phyloP scores from a whole-genome alignment of 345 rosid species.

The Limnanthes douglasii region DNA sequence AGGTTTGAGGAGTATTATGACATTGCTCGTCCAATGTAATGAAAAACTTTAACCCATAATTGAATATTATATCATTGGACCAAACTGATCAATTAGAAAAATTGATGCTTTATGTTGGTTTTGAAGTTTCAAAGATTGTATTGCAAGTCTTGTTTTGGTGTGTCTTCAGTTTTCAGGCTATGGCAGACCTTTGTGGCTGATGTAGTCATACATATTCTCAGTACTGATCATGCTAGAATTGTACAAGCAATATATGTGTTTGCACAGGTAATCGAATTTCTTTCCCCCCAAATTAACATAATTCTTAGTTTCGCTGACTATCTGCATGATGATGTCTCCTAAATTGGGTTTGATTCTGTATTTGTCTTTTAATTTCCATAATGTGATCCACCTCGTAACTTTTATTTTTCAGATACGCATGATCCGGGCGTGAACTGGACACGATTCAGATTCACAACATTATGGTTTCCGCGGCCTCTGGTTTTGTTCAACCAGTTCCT shows the following conservation, averaged over 20 bases:
- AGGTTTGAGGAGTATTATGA: slow-evolving; percentile 60
- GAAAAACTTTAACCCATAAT: background rate
- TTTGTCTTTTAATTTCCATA: background rate
- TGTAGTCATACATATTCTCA: slow-evolving; percentile 91
- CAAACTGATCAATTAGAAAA: no score
- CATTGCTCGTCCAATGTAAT: slow-evolving; percentile 72
- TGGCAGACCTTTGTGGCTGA: slow-evolving; percentile 97
- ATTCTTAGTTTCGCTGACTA: background rate
- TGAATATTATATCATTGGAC: no score
- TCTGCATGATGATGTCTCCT: background rate
- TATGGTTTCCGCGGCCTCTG: no score
- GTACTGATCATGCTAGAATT: slow-evolving; percentile 92
- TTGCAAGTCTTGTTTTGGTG: no score
- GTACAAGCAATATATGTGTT: slow-evolving; percentile 81
- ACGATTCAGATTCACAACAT: no score
- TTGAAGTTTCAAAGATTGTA: no score
- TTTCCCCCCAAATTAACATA: no score
- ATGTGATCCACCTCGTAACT: background rate
- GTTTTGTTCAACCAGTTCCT: no score
- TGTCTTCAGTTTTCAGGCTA: slow-evolving; percentile 41
- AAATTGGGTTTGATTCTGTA: background rate
- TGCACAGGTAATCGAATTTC: slow-evolving; percentile 51
- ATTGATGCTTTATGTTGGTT: no score
- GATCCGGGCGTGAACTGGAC: slow-evolving; percentile 57
- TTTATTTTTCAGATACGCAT: slow-evolving; percentile 47